These are phyloP conservation scores for Zarea fungicola DNA, from an alignment of 2,329 filamentous ascomycete genomes.

Conservation along the genomic window DNA sequence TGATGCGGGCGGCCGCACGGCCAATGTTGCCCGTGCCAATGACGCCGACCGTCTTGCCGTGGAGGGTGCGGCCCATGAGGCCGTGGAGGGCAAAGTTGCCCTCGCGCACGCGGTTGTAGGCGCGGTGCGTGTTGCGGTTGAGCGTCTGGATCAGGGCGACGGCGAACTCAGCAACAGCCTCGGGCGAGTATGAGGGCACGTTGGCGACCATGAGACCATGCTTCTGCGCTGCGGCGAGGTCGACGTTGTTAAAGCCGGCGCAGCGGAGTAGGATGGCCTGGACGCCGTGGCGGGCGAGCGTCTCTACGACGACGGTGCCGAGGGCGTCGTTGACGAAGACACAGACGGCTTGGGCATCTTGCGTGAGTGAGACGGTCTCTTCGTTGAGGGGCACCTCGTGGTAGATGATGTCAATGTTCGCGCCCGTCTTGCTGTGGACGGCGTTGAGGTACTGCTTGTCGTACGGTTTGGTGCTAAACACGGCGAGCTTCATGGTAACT, in stretches of 20 bases:
- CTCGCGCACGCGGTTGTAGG: conserved; percentile 63
- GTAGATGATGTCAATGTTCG: conserved; percentile 45
- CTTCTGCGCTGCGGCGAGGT: conserved; percentile 49
- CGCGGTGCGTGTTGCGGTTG: conserved; percentile 62
- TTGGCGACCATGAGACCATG: conserved; percentile 58
- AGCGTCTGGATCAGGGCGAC: conserved; percentile 63
- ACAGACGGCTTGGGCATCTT: conserved; percentile 53
- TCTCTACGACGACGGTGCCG: conserved; percentile 43
- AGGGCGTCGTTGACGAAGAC: conserved; percentile 64
- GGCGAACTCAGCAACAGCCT: conserved; percentile 65
- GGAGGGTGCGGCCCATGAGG: conserved; percentile 54
- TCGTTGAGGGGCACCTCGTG: conserved; percentile 52
- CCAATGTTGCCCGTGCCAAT: conserved; percentile 63
- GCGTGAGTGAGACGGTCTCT: conserved; percentile 51
- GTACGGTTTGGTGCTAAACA: conserved; percentile 62
- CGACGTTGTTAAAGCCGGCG: conserved; percentile 64
- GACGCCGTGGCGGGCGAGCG: conserved; percentile 45
- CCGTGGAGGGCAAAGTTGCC: conserved; percentile 64
- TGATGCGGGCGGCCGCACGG: conserved; percentile 54
- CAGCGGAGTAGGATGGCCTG: conserved; percentile 59
- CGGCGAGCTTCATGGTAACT: conserved; percentile 58
- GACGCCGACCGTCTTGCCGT: conserved; percentile 62
- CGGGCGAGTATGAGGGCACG: conserved; percentile 63
- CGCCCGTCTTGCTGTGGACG: conserved; percentile 31
- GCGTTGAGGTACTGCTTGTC: conserved; percentile 51